These are phyloP conservation scores for Euphorbia schlechtendalii DNA, from an alignment of 441 rosid species.

Conservation along the genomic window DNA sequence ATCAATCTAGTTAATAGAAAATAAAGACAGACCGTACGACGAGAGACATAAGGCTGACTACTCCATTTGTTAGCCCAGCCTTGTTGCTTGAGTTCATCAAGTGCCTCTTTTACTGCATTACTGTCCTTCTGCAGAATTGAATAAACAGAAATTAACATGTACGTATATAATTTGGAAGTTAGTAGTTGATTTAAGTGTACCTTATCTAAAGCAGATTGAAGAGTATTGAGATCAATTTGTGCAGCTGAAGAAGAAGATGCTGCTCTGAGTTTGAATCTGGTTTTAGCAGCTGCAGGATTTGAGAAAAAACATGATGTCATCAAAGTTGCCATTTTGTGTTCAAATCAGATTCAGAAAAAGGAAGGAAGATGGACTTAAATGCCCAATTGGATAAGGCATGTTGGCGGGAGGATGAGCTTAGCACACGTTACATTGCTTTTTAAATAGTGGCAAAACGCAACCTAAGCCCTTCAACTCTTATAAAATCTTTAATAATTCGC, in stretches of 20 bases:
- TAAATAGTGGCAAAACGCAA: too few species aligned
- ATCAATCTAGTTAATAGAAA: too few species aligned
- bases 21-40: constrained; percentile 69
- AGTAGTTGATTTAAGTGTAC: neutral
- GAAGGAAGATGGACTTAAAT: neutral
- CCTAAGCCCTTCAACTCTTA: too few species aligned
- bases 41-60: constrained; percentile 90
- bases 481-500: too few species aligned
- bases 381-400: neutral
- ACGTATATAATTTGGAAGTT: too few species aligned
- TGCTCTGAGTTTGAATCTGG: constrained; percentile 5
- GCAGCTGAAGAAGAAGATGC: constrained; percentile 16
- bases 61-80: constrained; percentile 97
- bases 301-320: constrained; percentile 6
- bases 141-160: neutral
- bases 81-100: constrained; percentile 49
- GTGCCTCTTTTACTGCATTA: constrained; percentile 68
- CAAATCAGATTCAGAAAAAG: neutral
- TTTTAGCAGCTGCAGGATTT: neutral
- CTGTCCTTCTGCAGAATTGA: constrained; percentile 61
- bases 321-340: constrained; percentile 6
- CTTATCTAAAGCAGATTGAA: constrained; percentile 21
- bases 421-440: too few species aligned
- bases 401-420: neutral
- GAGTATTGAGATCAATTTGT: constrained; percentile 15